Evolutionary conservation across 768 basidiomycete species (phyloP).

Genomic region (Saitozyma podzolica): DNA sequence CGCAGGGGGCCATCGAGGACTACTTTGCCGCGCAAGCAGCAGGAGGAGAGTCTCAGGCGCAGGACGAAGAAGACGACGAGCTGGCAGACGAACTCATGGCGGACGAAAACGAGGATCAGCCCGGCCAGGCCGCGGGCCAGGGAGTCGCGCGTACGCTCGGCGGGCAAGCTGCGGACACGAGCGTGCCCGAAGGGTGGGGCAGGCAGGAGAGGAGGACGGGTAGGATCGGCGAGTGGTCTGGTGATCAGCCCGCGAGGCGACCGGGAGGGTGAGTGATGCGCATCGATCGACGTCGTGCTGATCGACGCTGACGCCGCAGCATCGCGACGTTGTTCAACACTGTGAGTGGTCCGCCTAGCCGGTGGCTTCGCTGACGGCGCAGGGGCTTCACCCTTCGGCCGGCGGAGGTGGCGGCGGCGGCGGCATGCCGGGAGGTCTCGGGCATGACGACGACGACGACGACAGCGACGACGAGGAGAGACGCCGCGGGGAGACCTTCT

Average conservation of each 20-base stretch:
- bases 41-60: conserved; percentile 5
- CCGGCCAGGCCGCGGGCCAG: conserved; percentile 4
- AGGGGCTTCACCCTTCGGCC: background rate
- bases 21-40: conserved; percentile 37
- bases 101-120: conserved; percentile 3
- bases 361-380: background rate
- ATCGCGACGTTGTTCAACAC: conserved; percentile 12
- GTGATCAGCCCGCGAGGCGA: background rate
- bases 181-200: conserved; percentile 41
- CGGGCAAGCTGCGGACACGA: conserved; percentile 23
- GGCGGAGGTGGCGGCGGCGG: background rate
- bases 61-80: conserved; percentile 23
- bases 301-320: conserved; percentile 1
- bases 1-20: conserved; percentile 42
- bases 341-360: background rate
- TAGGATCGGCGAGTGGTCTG: conserved; percentile 15
- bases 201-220: conserved; percentile 25
- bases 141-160: conserved; percentile 29
- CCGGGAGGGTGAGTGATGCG: conserved; percentile 2
- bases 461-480: conserved; percentile 55
- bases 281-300: background rate
- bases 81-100: conserved; percentile 9
- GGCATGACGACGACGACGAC: conserved; percentile 55
- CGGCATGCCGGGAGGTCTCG: conserved; percentile 3
- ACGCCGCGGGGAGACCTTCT: conserved; percentile 63